phyloP scores from a whole-genome alignment of 2,329 filamentous ascomycete genomes.

The Bipolaris zeicola region DNA sequence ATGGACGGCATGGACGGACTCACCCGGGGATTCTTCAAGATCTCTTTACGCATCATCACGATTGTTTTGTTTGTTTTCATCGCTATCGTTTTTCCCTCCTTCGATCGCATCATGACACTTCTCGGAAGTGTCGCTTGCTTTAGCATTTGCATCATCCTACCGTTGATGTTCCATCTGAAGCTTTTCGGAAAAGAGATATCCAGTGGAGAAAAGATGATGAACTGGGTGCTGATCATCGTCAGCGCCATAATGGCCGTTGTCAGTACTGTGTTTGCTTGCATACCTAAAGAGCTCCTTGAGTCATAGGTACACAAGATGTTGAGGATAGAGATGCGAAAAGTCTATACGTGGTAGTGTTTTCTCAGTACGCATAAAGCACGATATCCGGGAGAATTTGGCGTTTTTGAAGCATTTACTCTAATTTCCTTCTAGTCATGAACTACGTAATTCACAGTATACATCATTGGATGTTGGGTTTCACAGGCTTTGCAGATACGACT shows the following conservation, averaged over 20 bases:
- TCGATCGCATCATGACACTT: constrained; percentile 89
- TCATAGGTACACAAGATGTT: constrained; percentile 5
- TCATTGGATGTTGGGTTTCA: background rate
- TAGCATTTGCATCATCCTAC: constrained; percentile 90
- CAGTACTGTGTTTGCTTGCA: constrained; percentile 85
- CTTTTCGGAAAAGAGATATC: constrained; percentile 78
- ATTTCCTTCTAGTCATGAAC: background rate
- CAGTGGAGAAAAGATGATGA: constrained; percentile 65
- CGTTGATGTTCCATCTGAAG: constrained; percentile 86
- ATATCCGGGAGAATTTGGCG: constrained; percentile 12
- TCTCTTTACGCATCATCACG: constrained; percentile 67
- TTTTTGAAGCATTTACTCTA: constrained; percentile 14
- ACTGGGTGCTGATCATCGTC: constrained; percentile 71
- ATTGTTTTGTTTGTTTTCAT: constrained; percentile 77
- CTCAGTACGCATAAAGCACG: background rate
- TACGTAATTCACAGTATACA: background rate
- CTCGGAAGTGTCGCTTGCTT: constrained; percentile 91
- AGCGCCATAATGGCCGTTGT: constrained; percentile 73
- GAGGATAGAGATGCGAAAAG: background rate
- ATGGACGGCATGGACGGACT: constrained; percentile 61
- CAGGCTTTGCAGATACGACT: background rate
- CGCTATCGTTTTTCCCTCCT: constrained; percentile 74
- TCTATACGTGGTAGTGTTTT: background rate
- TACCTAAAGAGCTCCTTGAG: constrained; percentile 68
- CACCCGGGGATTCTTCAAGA: constrained; percentile 64